Percentiles rank a stretch among this genome's conserved stretches.
Evolutionary conservation across 2,329 filamentous ascomycete genomes (phyloP).

Genomic region (Nothophaeocryptopus gaeumannii): DNA sequence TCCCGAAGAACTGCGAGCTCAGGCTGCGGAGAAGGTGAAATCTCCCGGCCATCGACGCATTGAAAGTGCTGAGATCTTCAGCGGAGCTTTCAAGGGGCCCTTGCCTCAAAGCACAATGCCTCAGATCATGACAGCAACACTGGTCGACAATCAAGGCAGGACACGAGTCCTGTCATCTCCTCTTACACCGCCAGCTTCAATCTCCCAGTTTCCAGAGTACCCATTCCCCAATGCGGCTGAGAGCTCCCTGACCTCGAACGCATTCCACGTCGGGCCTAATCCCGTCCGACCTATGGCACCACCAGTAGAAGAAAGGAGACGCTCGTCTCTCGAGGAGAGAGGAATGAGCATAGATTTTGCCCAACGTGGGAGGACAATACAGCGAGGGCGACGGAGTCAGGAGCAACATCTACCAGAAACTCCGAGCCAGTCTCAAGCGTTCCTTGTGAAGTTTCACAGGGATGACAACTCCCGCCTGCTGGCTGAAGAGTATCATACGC

Average conservation of each 20-base stretch:
- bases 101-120: neutral
- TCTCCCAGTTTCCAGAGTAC: neutral
- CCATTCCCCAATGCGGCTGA: neutral
- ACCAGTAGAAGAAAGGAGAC: neutral
- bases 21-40: constrained; percentile 15
- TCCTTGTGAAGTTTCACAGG: too few species aligned
- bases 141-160: constrained; percentile 23
- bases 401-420: neutral
- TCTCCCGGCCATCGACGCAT: constrained; percentile 22
- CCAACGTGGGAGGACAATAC: constrained; percentile 17
- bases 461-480: too few species aligned
- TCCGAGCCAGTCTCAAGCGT: too few species aligned
- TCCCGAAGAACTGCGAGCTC: constrained; percentile 34
- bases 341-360: constrained; percentile 10
- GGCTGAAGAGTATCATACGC: constrained; percentile 25
- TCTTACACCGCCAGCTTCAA: constrained; percentile 6
- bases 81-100: neutral
- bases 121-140: constrained; percentile 4
- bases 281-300: constrained; percentile 19
- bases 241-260: neutral
- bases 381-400: constrained; percentile 11
- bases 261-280: constrained; percentile 19
- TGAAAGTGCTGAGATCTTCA: constrained; percentile 17
- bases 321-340: constrained; percentile 6
- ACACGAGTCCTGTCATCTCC: constrained; percentile 3